phyloP scores from a whole-genome alignment of 805 yeast species.

The Candida ulmi region DNA sequence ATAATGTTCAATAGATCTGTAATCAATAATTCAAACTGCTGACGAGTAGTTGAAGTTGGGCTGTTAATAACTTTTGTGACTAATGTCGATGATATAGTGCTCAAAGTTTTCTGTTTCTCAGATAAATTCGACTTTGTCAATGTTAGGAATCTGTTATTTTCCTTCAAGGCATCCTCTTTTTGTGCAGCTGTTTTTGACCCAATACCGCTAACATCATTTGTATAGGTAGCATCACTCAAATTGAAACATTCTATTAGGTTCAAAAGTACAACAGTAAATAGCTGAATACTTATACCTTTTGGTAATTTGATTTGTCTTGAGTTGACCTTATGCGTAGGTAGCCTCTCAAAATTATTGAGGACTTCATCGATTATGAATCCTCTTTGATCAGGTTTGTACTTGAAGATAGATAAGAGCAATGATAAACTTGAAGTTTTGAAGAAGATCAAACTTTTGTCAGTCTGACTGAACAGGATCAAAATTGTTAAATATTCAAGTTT shows the following conservation, averaged over 20 bases:
- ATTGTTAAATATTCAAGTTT: constrained; percentile 50
- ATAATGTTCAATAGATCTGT: constrained; percentile 51
- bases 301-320: constrained; percentile 39
- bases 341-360: constrained; percentile 40
- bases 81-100: constrained; percentile 12
- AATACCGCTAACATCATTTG: constrained; percentile 10
- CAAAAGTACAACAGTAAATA: constrained; percentile 40
- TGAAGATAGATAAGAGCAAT: constrained; percentile 21
- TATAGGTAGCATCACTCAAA: constrained; percentile 9
- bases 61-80: constrained; percentile 22
- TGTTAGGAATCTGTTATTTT: constrained; percentile 7
- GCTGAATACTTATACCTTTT: constrained; percentile 43
- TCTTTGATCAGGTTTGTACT: constrained; percentile 41
- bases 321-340: constrained; percentile 38
- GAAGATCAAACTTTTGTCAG: constrained; percentile 15
- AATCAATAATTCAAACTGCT: constrained; percentile 44
- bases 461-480: constrained; percentile 31
- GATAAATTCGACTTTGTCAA: background rate
- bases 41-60: constrained; percentile 28
- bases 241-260: constrained; percentile 37
- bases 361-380: constrained; percentile 58
- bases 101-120: constrained; percentile 8
- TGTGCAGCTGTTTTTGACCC: constrained; percentile 8
- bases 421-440: constrained; percentile 15
- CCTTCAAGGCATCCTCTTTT: constrained; percentile 8